A percentile compares a stretch with the other conserved stretches of the same genome.
Conservation (phyloP, 2,329 filamentous ascomycete genomes). For the Fusarium pseudocircinatum region DNA sequence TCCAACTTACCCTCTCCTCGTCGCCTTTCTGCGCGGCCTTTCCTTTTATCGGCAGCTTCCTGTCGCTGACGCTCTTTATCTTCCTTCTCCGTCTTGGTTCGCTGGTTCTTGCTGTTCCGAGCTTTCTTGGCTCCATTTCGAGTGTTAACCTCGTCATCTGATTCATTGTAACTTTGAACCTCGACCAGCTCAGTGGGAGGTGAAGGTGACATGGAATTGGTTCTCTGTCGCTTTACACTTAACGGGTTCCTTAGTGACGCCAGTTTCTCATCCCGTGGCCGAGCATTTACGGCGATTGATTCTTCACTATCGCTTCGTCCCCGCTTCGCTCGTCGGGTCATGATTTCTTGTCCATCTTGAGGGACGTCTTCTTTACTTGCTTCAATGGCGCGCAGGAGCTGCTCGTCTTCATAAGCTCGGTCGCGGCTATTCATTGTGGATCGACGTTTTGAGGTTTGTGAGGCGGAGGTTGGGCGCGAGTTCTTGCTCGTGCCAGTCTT, state of each 20-base stretch:
- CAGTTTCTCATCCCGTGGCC: slow-evolving; percentile 35
- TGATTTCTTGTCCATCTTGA: slow-evolving; percentile 60
- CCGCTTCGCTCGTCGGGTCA: slow-evolving; percentile 77
- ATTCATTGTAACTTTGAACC: slow-evolving; percentile 67
- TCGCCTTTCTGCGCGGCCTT: slow-evolving; percentile 82
- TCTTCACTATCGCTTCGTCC: slow-evolving; percentile 92
- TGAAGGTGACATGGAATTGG: slow-evolving; percentile 77
- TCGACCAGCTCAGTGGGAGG: slow-evolving; percentile 59
- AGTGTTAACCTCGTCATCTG: slow-evolving; percentile 72
- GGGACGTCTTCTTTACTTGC: slow-evolving; percentile 87
- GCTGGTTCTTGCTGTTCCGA: slow-evolving; percentile 67
- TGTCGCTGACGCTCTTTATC: slow-evolving; percentile 78
- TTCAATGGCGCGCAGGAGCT: slow-evolving; percentile 88
- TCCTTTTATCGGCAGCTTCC: slow-evolving; percentile 82
- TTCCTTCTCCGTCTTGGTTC: slow-evolving; percentile 73
- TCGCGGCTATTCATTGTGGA: slow-evolving; percentile 98
- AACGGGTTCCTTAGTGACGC: slow-evolving; percentile 69
- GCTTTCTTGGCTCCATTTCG: slow-evolving; percentile 68
- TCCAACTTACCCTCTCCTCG: slow-evolving; percentile 76
- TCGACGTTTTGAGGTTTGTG: slow-evolving; percentile 75
- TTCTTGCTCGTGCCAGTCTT: slow-evolving; percentile 69
- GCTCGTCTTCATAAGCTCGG: slow-evolving; percentile 94
- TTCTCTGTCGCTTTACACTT: slow-evolving; percentile 83
- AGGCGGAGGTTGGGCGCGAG: slow-evolving; percentile 61
- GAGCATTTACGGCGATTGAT: slow-evolving; percentile 65